Evolutionary conservation across 2,329 filamentous ascomycete genomes (phyloP).

Genomic region (Xylariaceae sp.): DNA sequence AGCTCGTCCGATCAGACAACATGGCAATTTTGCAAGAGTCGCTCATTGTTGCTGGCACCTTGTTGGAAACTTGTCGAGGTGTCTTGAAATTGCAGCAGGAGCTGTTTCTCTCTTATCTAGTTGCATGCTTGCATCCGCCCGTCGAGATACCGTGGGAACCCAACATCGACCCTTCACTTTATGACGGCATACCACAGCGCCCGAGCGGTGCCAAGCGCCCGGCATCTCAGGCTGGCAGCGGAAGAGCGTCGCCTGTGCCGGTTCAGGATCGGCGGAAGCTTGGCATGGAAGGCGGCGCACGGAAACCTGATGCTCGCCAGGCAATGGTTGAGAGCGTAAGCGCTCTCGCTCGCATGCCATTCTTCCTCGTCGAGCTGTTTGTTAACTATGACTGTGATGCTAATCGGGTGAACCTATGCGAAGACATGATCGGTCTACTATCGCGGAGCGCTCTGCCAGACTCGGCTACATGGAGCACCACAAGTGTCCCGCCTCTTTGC

Average conservation of each 20-base stretch:
- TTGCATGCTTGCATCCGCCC: constrained; percentile 91
- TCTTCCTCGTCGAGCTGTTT: constrained; percentile 93
- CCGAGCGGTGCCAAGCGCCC: constrained; percentile 84
- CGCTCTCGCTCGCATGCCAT: constrained; percentile 88
- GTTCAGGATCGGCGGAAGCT: constrained; percentile 92
- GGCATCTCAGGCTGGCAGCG: constrained; percentile 76
- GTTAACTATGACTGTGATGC: constrained; percentile 98
- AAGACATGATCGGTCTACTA: constrained; percentile 91
- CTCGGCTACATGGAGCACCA: constrained; percentile 98
- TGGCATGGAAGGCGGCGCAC: constrained; percentile 86
- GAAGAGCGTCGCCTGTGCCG: constrained; percentile 85
- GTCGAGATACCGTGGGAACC: constrained; percentile 91
- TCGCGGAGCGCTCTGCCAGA: constrained; percentile 95
- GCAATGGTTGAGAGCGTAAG: constrained; percentile 98
- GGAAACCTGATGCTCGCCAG: constrained; percentile 93
- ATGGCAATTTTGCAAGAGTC: constrained; percentile 95
- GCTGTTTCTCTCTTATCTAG: constrained; percentile 90
- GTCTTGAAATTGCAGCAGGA: constrained; percentile 97
- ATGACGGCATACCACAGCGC: constrained; percentile 89
- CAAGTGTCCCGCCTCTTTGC: constrained; percentile 93
- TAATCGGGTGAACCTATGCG: constrained; percentile 87
- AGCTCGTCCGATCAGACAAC: constrained; percentile 94
- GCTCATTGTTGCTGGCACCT: constrained; percentile 85
- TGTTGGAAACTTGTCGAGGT: constrained; percentile 86
- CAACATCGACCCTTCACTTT: constrained; percentile 88